phyloP scores from a whole-genome alignment of 2,329 filamentous ascomycete species.

The Claviceps digitariae region DNA sequence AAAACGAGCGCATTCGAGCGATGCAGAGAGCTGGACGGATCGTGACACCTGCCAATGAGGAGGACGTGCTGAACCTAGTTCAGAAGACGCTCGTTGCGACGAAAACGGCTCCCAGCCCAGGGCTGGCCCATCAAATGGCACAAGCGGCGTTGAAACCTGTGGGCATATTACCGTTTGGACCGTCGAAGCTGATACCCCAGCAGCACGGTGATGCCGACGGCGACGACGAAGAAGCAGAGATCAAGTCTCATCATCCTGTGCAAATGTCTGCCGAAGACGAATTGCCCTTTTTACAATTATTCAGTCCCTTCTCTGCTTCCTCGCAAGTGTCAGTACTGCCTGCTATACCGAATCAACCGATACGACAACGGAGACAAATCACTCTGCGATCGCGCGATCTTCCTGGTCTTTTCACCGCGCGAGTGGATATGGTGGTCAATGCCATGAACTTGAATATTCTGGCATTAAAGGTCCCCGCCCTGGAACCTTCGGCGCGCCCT shows the following conservation, averaged over 20 bases:
- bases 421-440: constrained; percentile 44
- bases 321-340: constrained; percentile 38
- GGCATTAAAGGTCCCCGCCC: constrained; percentile 35
- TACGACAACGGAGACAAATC: constrained; percentile 43
- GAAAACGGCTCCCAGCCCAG: constrained; percentile 15
- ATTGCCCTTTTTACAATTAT: constrained; percentile 55
- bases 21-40: constrained; percentile 26
- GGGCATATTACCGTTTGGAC: constrained; percentile 37
- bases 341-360: constrained; percentile 15
- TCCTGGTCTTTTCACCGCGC: constrained; percentile 42
- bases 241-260: constrained; percentile 50
- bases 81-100: constrained; percentile 25
- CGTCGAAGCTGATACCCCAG: constrained; percentile 15
- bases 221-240: constrained; percentile 25
- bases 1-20: constrained; percentile 40
- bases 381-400: constrained; percentile 28
- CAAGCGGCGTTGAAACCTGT: constrained; percentile 37
- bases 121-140: constrained; percentile 27
- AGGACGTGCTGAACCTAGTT: constrained; percentile 27
- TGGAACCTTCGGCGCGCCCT: constrained; percentile 43
- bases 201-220: constrained; percentile 10
- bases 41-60: constrained; percentile 20
- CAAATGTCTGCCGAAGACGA: constrained; percentile 50
- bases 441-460: constrained; percentile 36
- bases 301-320: constrained; percentile 52